Conservation (phyloP, 108 stramenopile genomes). For the Mayamaea pseudoterrestris region DNA sequence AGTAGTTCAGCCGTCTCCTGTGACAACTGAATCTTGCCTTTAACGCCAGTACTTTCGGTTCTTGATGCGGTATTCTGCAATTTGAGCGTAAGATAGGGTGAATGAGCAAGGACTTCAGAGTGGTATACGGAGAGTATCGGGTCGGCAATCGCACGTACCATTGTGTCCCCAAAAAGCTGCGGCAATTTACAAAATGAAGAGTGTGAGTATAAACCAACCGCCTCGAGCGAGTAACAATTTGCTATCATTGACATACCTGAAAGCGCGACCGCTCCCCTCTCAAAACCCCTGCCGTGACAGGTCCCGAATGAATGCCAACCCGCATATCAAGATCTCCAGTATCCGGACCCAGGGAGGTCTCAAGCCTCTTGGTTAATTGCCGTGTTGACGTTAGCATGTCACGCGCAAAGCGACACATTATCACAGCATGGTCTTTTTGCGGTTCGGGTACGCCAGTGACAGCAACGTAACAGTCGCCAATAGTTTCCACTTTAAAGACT, state of each 20-base stretch:
- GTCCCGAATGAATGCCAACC: constrained; percentile 43
- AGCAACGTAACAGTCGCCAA: constrained; percentile 31
- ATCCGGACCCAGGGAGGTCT: constrained; percentile 24
- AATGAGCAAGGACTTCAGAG: too few relatives aligned
- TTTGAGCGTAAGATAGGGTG: too few relatives aligned
- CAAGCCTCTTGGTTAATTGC: constrained; percentile 9
- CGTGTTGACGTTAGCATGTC: constrained; percentile 6
- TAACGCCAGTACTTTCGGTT: background rate
- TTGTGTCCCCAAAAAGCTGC: constrained; percentile 1
- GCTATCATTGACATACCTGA: too few relatives aligned
- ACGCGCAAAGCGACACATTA: constrained; percentile 19
- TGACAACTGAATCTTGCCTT: background rate
- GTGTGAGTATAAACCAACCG: too few relatives aligned
- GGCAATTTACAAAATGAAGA: too few relatives aligned
- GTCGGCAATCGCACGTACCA: too few relatives aligned
- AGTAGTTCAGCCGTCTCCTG: background rate
- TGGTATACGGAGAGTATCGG: too few relatives aligned
- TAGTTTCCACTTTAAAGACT: constrained; percentile 42
- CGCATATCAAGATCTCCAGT: constrained; percentile 36
- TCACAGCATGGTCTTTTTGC: constrained; percentile 10
- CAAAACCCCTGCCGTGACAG: constrained; percentile 45
- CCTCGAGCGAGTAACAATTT: too few relatives aligned
- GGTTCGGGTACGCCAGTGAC: constrained; percentile 22
- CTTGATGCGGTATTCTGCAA: background rate
- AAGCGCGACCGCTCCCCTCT: constrained; percentile 44